phyloP scores from a whole-genome alignment of 257 asterid genomes.

The Jacaranda copaia region DNA sequence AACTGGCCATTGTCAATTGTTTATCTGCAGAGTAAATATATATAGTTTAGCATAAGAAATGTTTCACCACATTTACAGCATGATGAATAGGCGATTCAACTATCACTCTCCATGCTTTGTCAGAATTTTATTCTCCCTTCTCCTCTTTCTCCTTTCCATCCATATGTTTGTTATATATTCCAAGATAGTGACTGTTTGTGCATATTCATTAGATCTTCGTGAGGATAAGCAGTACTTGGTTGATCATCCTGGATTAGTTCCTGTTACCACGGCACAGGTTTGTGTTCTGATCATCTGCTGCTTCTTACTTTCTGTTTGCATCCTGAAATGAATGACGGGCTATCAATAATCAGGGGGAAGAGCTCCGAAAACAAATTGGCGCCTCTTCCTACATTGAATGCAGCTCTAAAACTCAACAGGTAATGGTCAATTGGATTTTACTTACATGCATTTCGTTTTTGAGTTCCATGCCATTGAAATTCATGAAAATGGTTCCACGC shows the following conservation, averaged over 20 bases:
- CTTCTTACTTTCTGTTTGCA: background rate
- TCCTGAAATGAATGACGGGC: slow-evolving; percentile 14
- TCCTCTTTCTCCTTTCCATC: background rate
- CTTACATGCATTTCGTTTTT: background rate
- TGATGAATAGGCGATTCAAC: too few relatives aligned
- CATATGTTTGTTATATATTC: background rate
- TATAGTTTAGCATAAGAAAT: too few relatives aligned
- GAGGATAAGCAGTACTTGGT: slow-evolving; percentile 75
- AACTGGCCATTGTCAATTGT: too few relatives aligned
- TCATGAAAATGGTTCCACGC: background rate
- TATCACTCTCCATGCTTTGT: too few relatives aligned
- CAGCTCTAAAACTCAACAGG: slow-evolving; percentile 89
- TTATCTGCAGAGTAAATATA: too few relatives aligned
- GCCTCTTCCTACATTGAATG: slow-evolving; percentile 75
- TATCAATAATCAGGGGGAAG: slow-evolving; percentile 66
- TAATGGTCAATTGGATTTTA: slow-evolving; percentile 11
- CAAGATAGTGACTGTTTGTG: background rate
- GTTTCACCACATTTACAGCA: too few relatives aligned
- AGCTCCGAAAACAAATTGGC: slow-evolving; percentile 75
- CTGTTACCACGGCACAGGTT: slow-evolving; percentile 73
- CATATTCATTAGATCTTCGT: slow-evolving; percentile 62
- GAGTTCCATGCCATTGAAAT: background rate
- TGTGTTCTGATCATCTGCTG: slow-evolving; percentile 30
- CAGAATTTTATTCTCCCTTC: too few relatives aligned
- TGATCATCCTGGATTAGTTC: slow-evolving; percentile 80